Evolutionary conservation across 768 basidiomycete genomes (phyloP), one percentile per base, ranked within the genome.

Genomic region (Boletus bicolor): DNA sequence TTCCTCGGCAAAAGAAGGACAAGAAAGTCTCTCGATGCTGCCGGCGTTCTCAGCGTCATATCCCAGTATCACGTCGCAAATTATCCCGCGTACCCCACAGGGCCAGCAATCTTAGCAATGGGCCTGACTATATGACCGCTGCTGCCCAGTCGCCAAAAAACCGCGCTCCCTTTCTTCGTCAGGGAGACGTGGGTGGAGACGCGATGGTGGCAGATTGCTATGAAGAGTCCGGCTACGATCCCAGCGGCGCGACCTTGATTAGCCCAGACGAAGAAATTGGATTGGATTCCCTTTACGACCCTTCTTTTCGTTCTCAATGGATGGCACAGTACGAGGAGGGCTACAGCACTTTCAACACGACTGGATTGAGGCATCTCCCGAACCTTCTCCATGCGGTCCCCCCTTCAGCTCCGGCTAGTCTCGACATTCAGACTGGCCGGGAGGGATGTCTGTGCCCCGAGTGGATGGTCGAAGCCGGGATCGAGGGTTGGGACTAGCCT

Each of bases 381-480:
- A 24, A 47, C 9, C 4, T 26, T 21, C 19, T 35, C 30, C 30
- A 11, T 4, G 36, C 0, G 30, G 24, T 4, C 12, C n/a, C 41
- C 7, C 5, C 48, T 11, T n/a, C 24, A 0, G 24, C 19, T 1
- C 19, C 6, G 28, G 24, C 10, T 4, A 5, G 2, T 32, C 7
- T 37, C 24, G 42, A 56, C 10, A 1, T 7, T 7, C 19, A 5
- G 19, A 46, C 43, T 0, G 34, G 34, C 6, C 58, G 34, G 12
- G 56, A 61, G 2, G 64, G 56, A n/a, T 64, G 61, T 48, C 53
- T 66, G 5, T 65, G 58, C 12, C 56, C 64, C n/a, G 64, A 65
- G 8, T 65, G 64, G 64, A 66, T 66, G 64, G 45, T 44, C 44
- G 53, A 65, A 32, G 39, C 35, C 10, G 47, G 61, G 1, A 17